Evolutionary conservation across 495 filamentous ascomycete species (phyloP), one percentile per base, ranked within the genome.

Genomic region (Tuber aestivum): DNA sequence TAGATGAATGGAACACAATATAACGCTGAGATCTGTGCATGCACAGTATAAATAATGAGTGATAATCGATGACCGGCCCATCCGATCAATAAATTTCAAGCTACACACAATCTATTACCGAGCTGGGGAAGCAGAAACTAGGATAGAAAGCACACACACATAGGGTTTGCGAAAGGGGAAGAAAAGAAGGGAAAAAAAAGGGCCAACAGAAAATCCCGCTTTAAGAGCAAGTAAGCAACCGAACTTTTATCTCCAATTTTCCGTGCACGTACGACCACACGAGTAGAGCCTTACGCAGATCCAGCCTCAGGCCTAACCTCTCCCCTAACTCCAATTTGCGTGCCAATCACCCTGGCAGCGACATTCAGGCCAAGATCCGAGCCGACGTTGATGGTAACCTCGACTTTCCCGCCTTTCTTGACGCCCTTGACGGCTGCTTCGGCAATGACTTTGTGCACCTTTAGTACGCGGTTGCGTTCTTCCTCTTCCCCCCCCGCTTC

Each of bases 401-500:
- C 95, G 77, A 98, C 90, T 87, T 95, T 97, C 78, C 88, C 87
- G 50, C 92, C 92, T 87, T 94, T 94, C 89, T 93, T 93, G 74
- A 94, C 89, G 75, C 87, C 92, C 84, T 88, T 91, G 81, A 98
- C 84, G 42, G 90, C 92, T 18, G 93, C 92, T 86, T 99, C 95
- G 70, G 94, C 94, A 70, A 99, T 89, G 71, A 93, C 87, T 75
- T 87, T 90, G 75, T 92, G 92, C 42, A 94, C 89, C 86, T 95
- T 96, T 92, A 94, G 97, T n/a, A 95, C 88, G 86, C 94, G 92
- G 85, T 95, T 93, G 76, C 93, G 88, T 79, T 89, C 88, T 85
- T 97, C 95, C 82, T 94, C 93, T 71, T 93, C 91, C 76, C 94
- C 92, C 71, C 97, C 94, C 48, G 94, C 92, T n/a, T 87, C 87